These are phyloP conservation scores for Leucoagaricus sp. DNA, from an alignment of 1,284 basidiomycete species.

Conservation along the genomic window DNA sequence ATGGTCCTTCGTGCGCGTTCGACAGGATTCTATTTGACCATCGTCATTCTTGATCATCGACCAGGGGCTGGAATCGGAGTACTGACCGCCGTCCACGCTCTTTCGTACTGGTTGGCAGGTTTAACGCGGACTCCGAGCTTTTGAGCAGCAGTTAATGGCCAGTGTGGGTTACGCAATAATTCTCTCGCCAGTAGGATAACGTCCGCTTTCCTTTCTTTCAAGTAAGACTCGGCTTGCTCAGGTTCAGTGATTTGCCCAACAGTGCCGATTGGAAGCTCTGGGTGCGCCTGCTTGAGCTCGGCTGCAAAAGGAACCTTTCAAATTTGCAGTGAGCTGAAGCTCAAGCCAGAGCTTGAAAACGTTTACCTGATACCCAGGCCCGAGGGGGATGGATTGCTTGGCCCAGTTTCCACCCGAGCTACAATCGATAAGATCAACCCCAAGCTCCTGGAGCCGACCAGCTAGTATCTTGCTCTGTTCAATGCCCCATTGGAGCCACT, in stretches of 20 bases:
- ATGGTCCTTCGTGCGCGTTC: too few relatives aligned
- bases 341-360: neutral
- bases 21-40: neutral
- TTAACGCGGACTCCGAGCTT: slow-evolving; percentile 60
- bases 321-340: neutral
- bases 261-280: slow-evolving; percentile 55
- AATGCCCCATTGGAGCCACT: slow-evolving; percentile 73
- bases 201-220: slow-evolving; percentile 68
- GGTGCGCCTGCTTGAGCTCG: slow-evolving; percentile 64
- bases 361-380: slow-evolving; percentile 66
- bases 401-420: slow-evolving; percentile 71
- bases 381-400: slow-evolving; percentile 57
- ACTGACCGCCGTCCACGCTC: slow-evolving; percentile 45
- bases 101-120: slow-evolving; percentile 66
- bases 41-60: neutral
- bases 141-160: slow-evolving; percentile 54
- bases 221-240: slow-evolving; percentile 63
- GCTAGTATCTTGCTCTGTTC: slow-evolving; percentile 71
- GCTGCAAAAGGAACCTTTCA: slow-evolving; percentile 69
- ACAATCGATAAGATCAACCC: slow-evolving; percentile 74
- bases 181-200: slow-evolving; percentile 71
- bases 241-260: slow-evolving; percentile 79
- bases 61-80: neutral
- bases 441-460: slow-evolving; percentile 57
- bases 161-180: slow-evolving; percentile 60